These are phyloP conservation scores for Cutaneotrichosporon daszewskae DNA, from an alignment of 1,284 basidiomycete genomes.

Conservation along the genomic window DNA sequence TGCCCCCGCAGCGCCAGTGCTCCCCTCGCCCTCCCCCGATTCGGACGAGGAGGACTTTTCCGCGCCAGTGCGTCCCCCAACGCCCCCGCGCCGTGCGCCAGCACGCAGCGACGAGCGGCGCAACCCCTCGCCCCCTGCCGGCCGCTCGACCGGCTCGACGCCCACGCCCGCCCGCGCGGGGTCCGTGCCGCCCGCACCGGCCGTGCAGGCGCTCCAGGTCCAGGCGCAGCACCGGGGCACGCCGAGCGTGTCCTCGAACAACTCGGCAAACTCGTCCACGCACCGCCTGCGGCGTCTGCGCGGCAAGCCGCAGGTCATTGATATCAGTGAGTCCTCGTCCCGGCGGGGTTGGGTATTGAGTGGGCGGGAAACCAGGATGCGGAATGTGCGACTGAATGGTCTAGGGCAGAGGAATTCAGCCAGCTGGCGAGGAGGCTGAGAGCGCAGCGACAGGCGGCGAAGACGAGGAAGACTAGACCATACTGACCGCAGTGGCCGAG, in stretches of 20 bases:
- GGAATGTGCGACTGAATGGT: too few species aligned
- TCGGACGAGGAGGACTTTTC: background rate
- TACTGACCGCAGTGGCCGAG: slow-evolving; percentile 24
- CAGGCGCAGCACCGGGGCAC: background rate
- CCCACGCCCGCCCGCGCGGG: background rate
- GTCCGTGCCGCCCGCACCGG: too few species aligned
- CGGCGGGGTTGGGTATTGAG: too few species aligned
- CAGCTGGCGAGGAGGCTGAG: too few species aligned
- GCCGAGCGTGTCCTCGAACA: slow-evolving; percentile 4
- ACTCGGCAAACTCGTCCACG: slow-evolving; percentile 3
- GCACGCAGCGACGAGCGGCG: background rate
- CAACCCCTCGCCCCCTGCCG: background rate
- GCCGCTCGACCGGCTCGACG: background rate
- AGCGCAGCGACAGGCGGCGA: too few species aligned
- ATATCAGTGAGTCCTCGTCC: slow-evolving; percentile 9
- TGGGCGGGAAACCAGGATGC: too few species aligned
- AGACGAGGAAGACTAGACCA: background rate
- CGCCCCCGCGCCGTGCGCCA: background rate
- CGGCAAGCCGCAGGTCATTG: slow-evolving; percentile 16
- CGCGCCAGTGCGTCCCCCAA: background rate
- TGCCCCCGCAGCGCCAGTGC: too few species aligned
- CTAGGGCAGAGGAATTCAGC: too few species aligned
- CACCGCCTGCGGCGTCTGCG: slow-evolving; percentile 11
- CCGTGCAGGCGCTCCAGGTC: too few species aligned
- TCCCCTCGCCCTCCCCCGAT: too few species aligned